Conservation (phyloP, 2,329 filamentous ascomycete species). For the Cytospora schulzeri region DNA sequence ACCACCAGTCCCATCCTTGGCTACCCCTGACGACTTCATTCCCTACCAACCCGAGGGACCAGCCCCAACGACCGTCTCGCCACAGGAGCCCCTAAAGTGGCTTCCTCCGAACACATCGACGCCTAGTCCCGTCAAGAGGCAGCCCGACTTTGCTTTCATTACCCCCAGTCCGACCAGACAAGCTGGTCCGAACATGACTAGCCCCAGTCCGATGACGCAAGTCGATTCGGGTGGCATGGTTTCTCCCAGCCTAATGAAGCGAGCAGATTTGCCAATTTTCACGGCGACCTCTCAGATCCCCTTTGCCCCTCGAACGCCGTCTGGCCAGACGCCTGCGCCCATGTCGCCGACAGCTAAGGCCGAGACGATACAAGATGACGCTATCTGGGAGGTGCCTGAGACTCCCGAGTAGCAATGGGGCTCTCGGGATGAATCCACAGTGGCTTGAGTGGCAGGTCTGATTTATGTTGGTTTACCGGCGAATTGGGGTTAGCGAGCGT, state of each 20-base stretch:
- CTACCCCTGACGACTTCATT: slow-evolving; percentile 49
- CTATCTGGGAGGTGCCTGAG: slow-evolving; percentile 40
- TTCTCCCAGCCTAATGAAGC: slow-evolving; percentile 43
- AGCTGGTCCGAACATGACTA: background rate
- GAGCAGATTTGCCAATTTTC: slow-evolving; percentile 41
- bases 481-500: background rate
- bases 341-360: slow-evolving; percentile 13
- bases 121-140: slow-evolving; percentile 28
- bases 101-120: slow-evolving; percentile 50
- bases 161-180: slow-evolving; percentile 12
- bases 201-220: slow-evolving; percentile 22
- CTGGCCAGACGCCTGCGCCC: background rate
- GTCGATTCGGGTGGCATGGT: slow-evolving; percentile 29
- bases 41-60: slow-evolving; percentile 60
- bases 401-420: slow-evolving; percentile 34
- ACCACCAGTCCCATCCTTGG: slow-evolving; percentile 19
- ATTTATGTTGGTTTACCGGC: background rate
- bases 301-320: slow-evolving; percentile 42
- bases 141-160: background rate
- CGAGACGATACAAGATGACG: slow-evolving; percentile 27
- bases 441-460: no score
- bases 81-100: slow-evolving; percentile 51
- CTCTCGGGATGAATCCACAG: background rate
- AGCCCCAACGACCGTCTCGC: slow-evolving; percentile 40
- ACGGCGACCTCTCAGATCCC: slow-evolving; percentile 50